Conservation (phyloP, 1,284 basidiomycete species). For the Malassezia caprae region DNA sequence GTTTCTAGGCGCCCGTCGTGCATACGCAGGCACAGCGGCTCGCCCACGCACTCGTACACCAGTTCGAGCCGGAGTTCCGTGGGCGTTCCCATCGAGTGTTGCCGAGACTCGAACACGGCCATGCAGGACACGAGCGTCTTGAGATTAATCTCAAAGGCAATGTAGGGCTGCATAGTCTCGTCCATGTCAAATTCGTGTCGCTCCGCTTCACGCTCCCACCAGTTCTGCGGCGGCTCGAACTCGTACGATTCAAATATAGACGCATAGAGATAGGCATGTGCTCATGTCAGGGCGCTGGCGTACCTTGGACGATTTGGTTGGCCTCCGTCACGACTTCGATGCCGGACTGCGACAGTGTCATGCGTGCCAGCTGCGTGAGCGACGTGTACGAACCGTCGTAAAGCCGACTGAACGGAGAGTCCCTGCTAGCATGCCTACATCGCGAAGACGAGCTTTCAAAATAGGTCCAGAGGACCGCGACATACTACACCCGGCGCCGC, state of each 20-base stretch:
- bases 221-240: slow-evolving; percentile 9
- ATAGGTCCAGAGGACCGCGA: not conserved
- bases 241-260: slow-evolving; percentile 15
- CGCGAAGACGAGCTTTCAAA: slow-evolving; percentile 3
- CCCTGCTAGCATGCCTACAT: slow-evolving; percentile 1
- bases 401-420: slow-evolving; percentile 7
- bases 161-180: slow-evolving; percentile 8
- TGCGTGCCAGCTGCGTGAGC: slow-evolving; percentile 4
- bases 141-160: slow-evolving; percentile 8
- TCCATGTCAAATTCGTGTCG: slow-evolving; percentile 5
- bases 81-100: not conserved
- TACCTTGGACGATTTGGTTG: slow-evolving; percentile 7
- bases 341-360: slow-evolving; percentile 15
- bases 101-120: slow-evolving; percentile 1
- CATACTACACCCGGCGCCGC: not conserved
- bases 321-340: slow-evolving; percentile 10
- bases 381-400: not conserved
- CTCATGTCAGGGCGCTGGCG: not conserved
- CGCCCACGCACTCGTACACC: slow-evolving; percentile 7
- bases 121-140: not conserved
- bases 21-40: slow-evolving; percentile 7
- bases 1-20: not conserved
- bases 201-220: not conserved
- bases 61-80: not conserved
- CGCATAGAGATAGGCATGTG: slow-evolving; percentile 16